A percentile compares a stretch with the other conserved stretches of the same genome.
These are phyloP conservation scores for Dictyophora rubrovolvata DNA, from an alignment of 768 basidiomycete species.

Conservation along the genomic window DNA sequence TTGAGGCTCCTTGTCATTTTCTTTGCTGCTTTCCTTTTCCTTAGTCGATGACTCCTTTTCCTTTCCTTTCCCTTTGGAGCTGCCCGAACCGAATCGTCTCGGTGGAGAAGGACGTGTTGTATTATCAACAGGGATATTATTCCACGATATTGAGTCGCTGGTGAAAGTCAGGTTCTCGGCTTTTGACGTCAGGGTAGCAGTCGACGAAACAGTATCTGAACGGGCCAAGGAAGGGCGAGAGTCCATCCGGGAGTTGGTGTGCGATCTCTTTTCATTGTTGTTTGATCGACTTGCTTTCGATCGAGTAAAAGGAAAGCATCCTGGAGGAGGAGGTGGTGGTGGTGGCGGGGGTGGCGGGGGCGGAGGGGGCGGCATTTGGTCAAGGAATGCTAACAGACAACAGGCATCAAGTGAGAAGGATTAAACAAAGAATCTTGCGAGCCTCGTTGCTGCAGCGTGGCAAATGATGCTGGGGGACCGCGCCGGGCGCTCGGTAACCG, in stretches of 20 bases:
- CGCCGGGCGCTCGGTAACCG: background rate
- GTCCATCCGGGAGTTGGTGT: background rate
- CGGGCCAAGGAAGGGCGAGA: constrained; percentile 3
- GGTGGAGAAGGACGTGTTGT: background rate
- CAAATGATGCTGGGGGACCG: background rate
- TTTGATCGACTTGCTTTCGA: constrained; percentile 2
- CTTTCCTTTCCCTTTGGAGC: background rate
- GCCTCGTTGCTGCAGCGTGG: constrained; percentile 8
- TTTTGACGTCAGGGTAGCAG: constrained; percentile 25
- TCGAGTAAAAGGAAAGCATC: constrained; percentile 9
- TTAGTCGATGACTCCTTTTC: background rate
- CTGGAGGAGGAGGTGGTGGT: constrained; percentile 9
- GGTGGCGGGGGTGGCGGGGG: constrained; percentile 1
- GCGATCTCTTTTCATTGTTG: background rate
- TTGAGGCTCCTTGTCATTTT: background rate
- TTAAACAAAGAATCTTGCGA: background rate
- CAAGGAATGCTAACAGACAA: background rate
- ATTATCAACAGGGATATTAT: constrained; percentile 13
- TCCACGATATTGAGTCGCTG: constrained; percentile 21
- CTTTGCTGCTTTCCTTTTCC: background rate
- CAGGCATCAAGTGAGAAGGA: background rate
- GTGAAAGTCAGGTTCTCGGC: constrained; percentile 23
- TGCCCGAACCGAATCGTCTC: background rate
- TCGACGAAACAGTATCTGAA: constrained; percentile 20
- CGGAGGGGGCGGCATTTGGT: background rate